Base-by-base conservation (phyloP, 306 rosid species). In the Cicer arietinum region DNA sequence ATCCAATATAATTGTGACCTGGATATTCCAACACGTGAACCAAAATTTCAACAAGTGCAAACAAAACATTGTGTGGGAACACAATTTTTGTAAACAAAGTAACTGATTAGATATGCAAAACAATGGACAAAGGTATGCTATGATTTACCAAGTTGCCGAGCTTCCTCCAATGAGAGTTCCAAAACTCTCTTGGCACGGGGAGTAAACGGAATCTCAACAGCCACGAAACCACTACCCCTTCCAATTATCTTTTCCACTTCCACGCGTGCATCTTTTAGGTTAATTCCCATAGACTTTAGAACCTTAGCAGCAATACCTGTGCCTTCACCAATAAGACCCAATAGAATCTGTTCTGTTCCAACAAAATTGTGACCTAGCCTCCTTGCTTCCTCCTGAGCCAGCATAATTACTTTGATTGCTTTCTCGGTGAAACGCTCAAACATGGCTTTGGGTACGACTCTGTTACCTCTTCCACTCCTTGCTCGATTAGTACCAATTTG, bases 201-300 rank as follows among this genome's bases (percentile, higher is more conserved):
- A 57, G 99, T 94, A 83, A 94, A 94, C 0, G 99, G 97, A 84
- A 94, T 94, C 82, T 94, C 99, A 57, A 92, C 99, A 0, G 99
- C 96, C 44, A 94, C 99, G 84, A 94, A 92, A 25, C 97, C 99
- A 80, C 99, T 94, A 7, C 99, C 99, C 84, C 99, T 86, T 83
- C 99, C 99, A 83, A 94, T 94, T 62, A 94, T 94, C 87, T 94
- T 94, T 80, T 94, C 98, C 76, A 94, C 98, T 82, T 94, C 99
- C 18, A 94, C 96, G 6, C 96, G 97, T 7, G 99, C 96, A 75
- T 92, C 97, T 86, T 94, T 94, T 42, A 94, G 95, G 83, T 89
- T 94, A 58, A 94, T 90, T 77, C 99, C 97, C 99, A 92, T 94
- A 8, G 99, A 90, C 76, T 94, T 94, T 10, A 94, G 84, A 78